Percentiles rank a stretch among this genome's conserved stretches.
phyloP scores from a whole-genome alignment of 23 red algal species.

The Cyanidium caldarium region DNA sequence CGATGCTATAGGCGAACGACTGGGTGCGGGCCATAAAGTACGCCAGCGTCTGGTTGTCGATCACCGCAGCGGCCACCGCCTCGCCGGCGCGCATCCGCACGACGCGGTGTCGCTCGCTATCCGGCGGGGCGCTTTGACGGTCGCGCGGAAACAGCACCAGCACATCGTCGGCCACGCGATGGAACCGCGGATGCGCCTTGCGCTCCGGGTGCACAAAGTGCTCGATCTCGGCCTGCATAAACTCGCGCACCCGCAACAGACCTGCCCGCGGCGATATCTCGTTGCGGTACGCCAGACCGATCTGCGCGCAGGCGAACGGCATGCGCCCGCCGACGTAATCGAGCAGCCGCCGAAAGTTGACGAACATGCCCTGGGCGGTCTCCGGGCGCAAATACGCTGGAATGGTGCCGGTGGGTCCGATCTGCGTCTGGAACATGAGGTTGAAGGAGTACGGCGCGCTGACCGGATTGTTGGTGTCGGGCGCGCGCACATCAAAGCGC shows the following conservation, averaged over 20 bases:
- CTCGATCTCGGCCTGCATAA: constrained; percentile 96
- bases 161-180: constrained; percentile 14
- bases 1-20: constrained; percentile 48
- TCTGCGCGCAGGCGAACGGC: constrained; percentile 92
- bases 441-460: constrained; percentile 64
- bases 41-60: constrained; percentile 88
- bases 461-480: constrained; percentile 51
- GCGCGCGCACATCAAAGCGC: constrained; percentile 41
- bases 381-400: constrained; percentile 78
- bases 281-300: constrained; percentile 92
- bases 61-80: constrained; percentile 36
- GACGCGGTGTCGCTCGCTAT: not conserved
- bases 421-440: constrained; percentile 93
- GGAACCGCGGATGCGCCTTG: constrained; percentile 74
- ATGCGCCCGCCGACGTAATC: constrained; percentile 66
- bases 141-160: constrained; percentile 56
- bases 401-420: constrained; percentile 63
- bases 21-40: constrained; percentile 86
- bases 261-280: constrained; percentile 83
- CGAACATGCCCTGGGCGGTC: constrained; percentile 98
- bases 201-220: constrained; percentile 88
- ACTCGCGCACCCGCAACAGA: constrained; percentile 85
- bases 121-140: constrained; percentile 34
- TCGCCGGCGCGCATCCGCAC: constrained; percentile 45
- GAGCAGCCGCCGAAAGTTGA: constrained; percentile 92